These are phyloP conservation scores for Pseudogymnoascus sp. DNA, from an alignment of 2,329 filamentous ascomycete species.

Conservation along the genomic window DNA sequence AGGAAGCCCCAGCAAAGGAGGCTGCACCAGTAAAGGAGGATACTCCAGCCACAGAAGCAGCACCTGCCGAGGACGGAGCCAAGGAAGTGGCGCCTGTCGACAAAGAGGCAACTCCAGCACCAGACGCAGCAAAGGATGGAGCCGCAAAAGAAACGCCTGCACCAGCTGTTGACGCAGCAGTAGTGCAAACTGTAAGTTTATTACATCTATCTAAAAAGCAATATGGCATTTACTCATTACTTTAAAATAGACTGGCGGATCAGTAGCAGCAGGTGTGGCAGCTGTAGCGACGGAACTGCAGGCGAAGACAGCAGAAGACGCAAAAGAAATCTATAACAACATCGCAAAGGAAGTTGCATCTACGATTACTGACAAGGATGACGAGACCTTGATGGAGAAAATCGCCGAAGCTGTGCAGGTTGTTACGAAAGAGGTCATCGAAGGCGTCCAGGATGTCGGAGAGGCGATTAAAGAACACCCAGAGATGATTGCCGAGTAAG, in stretches of 20 bases:
- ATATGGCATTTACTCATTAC: not conserved
- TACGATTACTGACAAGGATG: constrained; percentile 13
- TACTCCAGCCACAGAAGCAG: not conserved
- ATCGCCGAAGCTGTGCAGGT: constrained; percentile 17
- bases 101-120: not conserved
- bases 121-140: not conserved
- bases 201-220: not conserved
- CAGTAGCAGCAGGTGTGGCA: constrained; percentile 11
- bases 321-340: constrained; percentile 17
- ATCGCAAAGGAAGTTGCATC: constrained; percentile 17
- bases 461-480: constrained; percentile 21
- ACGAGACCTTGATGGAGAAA: constrained; percentile 14
- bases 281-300: not conserved
- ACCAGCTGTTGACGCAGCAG: not conserved
- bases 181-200: not conserved
- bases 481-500: constrained; percentile 23
- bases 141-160: not conserved
- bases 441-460: constrained; percentile 19
- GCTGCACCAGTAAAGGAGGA: not conserved
- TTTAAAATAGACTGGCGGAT: not conserved
- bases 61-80: not conserved
- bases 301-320: constrained; percentile 13
- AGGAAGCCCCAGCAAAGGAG: not conserved
- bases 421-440: constrained; percentile 18
- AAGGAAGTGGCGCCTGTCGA: not conserved